A percentile compares a stretch with the other conserved stretches of the same genome.
Conservation (phyloP, 805 yeast species). For the Kuraishia hungarica region DNA sequence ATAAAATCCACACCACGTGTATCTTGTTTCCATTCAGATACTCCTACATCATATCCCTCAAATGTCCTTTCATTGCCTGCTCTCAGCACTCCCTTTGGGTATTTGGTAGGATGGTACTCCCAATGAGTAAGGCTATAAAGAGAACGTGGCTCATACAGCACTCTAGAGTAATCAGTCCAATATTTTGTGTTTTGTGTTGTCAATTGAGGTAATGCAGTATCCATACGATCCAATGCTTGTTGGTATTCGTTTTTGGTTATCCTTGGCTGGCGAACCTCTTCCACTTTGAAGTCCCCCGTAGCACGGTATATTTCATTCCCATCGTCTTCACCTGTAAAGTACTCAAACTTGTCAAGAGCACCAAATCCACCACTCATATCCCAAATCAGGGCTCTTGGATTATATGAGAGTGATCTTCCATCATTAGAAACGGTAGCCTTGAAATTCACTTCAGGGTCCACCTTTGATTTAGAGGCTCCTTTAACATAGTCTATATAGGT, state of each 20-base stretch:
- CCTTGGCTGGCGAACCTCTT: slow-evolving; percentile 23
- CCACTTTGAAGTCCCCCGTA: slow-evolving; percentile 14
- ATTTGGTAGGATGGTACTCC: slow-evolving; percentile 35
- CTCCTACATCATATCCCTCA: slow-evolving; percentile 45
- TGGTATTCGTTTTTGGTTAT: slow-evolving; percentile 55
- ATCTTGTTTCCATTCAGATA: slow-evolving; percentile 40
- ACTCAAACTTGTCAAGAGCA: slow-evolving; percentile 47
- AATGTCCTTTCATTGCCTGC: slow-evolving; percentile 27
- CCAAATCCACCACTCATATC: slow-evolving; percentile 78
- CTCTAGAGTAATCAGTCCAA: slow-evolving; percentile 77
- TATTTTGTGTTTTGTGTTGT: slow-evolving; percentile 35
- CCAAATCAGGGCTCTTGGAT: slow-evolving; percentile 81
- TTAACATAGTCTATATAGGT: slow-evolving; percentile 46
- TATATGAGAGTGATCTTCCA: slow-evolving; percentile 45
- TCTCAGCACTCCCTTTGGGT: slow-evolving; percentile 18
- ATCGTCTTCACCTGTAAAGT: slow-evolving; percentile 19
- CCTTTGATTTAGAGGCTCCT: slow-evolving; percentile 13
- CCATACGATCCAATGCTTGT: slow-evolving; percentile 44
- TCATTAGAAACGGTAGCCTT: slow-evolving; percentile 28
- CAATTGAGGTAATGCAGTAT: slow-evolving; percentile 25
- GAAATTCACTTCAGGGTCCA: slow-evolving; percentile 40
- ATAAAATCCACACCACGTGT: slow-evolving; percentile 36
- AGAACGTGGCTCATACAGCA: slow-evolving; percentile 56
- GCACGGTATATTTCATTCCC: slow-evolving; percentile 4
- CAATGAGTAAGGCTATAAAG: slow-evolving; percentile 50